Base-by-base conservation (phyloP, 176 grass and related monocot genomes). In the Chrysopogon serrulatus region DNA sequence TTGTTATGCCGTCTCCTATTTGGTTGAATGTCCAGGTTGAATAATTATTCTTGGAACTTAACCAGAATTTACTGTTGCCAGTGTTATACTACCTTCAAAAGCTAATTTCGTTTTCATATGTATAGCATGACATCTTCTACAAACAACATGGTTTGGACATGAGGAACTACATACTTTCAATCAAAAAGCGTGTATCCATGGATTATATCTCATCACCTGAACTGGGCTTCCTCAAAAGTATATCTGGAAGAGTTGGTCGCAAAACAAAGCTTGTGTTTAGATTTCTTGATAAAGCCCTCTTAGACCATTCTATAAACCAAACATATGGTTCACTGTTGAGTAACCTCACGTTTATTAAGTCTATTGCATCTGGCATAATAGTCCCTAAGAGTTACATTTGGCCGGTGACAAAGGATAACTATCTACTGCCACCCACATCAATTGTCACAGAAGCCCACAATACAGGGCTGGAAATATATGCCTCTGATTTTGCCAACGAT, bases 1-100 rank as follows among this genome's bases (percentile, higher is more conserved):
- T 78, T n/a, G 13, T 75, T 42, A 83, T 72, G 4, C 30, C 16
- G 0, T 48, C 82, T 71, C 70, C 96, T 68, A 1, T 98, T 83
- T 98, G 96, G 96, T 47, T 98, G 84, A 98, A 95, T 87, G 76
- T 95, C 63, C 80, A 98, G 93, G 96, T 98, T 79, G 15, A 76
- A 33, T 69, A 75, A 72, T 51, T 60, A 10, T 77, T 43, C 14
- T 77, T 79, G 16, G 33, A 68, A 34, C 41, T 48, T 77, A 82
- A 56, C 64, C 30, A 67, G 28, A 57, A 61, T 56, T n/a, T 54
- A 63, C 40, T 80, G 8, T 62, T 85, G 23, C 18, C 30, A 60
- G 6, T 59, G 23, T 64, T 48, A 45, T 83, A 59, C 69, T 57
- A 63, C 76, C 21, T 16, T 67, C 82, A 77, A 40, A 74, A 17